phyloP scores from a whole-genome alignment of 768 basidiomycete species.

The Auricularia cornea region DNA sequence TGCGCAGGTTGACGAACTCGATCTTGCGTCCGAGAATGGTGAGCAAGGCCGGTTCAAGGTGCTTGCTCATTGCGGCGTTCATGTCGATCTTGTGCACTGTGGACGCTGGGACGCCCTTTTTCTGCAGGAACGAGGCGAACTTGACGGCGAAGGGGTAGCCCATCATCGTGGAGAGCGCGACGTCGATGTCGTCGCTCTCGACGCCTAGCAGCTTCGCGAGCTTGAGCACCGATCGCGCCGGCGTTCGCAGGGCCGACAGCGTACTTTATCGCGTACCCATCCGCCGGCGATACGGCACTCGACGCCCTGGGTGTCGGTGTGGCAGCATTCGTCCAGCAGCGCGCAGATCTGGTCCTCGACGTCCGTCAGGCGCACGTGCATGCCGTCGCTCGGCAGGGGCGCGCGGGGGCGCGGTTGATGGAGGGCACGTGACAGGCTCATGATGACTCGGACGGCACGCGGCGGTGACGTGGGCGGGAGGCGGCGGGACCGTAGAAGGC shows the following conservation, averaged over 20 bases:
- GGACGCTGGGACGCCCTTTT: constrained; percentile 44
- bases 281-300: constrained; percentile 92
- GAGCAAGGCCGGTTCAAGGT: constrained; percentile 90
- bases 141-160: constrained; percentile 81
- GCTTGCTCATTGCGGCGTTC: constrained; percentile 96
- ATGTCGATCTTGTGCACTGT: constrained; percentile 76
- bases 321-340: constrained; percentile 73
- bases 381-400: not conserved
- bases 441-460: not conserved
- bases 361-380: constrained; percentile 50
- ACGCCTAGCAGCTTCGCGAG: constrained; percentile 60
- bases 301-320: constrained; percentile 43
- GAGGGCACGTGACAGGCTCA: not conserved
- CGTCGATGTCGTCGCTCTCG: constrained; percentile 86
- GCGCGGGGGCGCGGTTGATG: not conserved
- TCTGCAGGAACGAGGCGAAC: constrained; percentile 55
- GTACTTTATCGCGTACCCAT: constrained; percentile 97
- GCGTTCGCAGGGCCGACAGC: constrained; percentile 9
- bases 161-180: constrained; percentile 84
- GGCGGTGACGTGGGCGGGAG: too few species aligned
- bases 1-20: constrained; percentile 89
- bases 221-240: constrained; percentile 2
- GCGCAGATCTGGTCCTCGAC: constrained; percentile 62
- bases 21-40: constrained; percentile 72
- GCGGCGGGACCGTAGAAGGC: too few species aligned